Conservation (phyloP, 208 protist species). For the Leishmania tarentolae region DNA sequence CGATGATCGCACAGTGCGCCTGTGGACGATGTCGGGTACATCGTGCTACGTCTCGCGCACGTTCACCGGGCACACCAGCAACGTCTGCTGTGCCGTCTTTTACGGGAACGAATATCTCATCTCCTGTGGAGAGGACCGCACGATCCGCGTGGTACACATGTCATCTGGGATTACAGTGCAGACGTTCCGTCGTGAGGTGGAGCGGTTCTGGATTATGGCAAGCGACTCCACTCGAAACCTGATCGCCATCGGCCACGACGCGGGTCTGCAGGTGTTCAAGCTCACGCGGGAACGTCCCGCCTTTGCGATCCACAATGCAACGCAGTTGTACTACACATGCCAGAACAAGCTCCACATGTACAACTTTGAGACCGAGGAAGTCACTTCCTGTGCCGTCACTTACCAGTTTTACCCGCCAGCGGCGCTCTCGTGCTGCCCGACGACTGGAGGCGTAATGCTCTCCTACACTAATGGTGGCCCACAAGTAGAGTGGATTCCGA, state of each 20-base stretch:
- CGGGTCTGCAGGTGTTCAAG: constrained; percentile 98
- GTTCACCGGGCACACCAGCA: constrained; percentile 97
- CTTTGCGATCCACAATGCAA: constrained; percentile 42
- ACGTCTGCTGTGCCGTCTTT: constrained; percentile 97
- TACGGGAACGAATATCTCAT: constrained; percentile 98
- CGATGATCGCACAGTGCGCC: constrained; percentile 97
- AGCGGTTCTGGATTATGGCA: constrained; percentile 99
- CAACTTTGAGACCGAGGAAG: constrained; percentile 48
- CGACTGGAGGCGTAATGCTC: constrained; percentile 39
- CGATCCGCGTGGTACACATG: constrained; percentile 94
- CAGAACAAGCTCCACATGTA: constrained; percentile 52
- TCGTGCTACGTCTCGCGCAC: constrained; percentile 91
- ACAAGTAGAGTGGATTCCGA: constrained; percentile 35
- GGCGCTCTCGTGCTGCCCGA: constrained; percentile 71
- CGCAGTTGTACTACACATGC: constrained; percentile 63
- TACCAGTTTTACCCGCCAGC: constrained; percentile 52
- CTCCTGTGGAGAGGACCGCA: constrained; percentile 95
- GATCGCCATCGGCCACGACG: constrained; percentile 97
- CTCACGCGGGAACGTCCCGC: constrained; percentile 96
- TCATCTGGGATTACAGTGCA: constrained; percentile 52
- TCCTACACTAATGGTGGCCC: constrained; percentile 50
- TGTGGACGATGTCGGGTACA: constrained; percentile 95
- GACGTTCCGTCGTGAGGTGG: constrained; percentile 94
- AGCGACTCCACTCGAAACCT: constrained; percentile 94
- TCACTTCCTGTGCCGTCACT: constrained; percentile 16